Percentiles rank a stretch among this genome's conserved stretches.
phyloP scores from a whole-genome alignment of 208 protist species.

The Sergeia podlipaevii region DNA sequence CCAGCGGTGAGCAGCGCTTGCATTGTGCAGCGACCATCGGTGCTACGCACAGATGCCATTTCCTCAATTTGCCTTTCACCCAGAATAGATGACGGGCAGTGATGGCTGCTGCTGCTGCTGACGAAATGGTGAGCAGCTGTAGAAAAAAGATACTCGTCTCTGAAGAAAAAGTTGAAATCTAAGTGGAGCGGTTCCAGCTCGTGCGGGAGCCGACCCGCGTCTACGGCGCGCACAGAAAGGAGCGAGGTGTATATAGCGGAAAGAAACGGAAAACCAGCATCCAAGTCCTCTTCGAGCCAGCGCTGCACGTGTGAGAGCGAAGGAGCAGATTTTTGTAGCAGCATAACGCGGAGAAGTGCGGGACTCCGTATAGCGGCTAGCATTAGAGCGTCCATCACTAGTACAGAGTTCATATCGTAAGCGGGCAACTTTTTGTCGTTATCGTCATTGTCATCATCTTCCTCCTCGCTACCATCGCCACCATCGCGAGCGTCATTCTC shows the following conservation, averaged over 20 bases:
- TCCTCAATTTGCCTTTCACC: slow-evolving; percentile 1
- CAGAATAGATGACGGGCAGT: background rate
- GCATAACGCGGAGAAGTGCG: slow-evolving; percentile 46
- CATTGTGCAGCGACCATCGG: slow-evolving; percentile 24
- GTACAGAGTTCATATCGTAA: slow-evolving; percentile 42
- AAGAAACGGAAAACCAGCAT: slow-evolving; percentile 49
- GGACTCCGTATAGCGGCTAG: slow-evolving; percentile 57
- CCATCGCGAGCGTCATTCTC: background rate
- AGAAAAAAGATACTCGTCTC: slow-evolving; percentile 12
- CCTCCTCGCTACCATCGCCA: slow-evolving; percentile 6
- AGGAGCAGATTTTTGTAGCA: slow-evolving; percentile 40
- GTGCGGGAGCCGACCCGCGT: slow-evolving; percentile 49
- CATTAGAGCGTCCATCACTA: slow-evolving; percentile 57
- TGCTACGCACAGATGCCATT: slow-evolving; percentile 21
- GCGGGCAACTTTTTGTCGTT: slow-evolving; percentile 14
- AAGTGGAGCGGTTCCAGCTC: slow-evolving; percentile 26
- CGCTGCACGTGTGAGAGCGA: slow-evolving; percentile 28
- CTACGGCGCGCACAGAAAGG: slow-evolving; percentile 32
- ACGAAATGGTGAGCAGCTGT: background rate
- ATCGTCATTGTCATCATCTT: slow-evolving; percentile 13
- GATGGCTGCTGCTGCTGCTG: background rate
- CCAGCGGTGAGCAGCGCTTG: slow-evolving; percentile 44
- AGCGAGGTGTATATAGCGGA: slow-evolving; percentile 48
- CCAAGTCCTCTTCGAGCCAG: slow-evolving; percentile 52
- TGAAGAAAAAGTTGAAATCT: slow-evolving; percentile 74